A percentile compares a stretch with the other conserved stretches of the same genome.
phyloP scores from a whole-genome alignment of 306 rosid genomes.

The Lathyrus tuberosus region DNA sequence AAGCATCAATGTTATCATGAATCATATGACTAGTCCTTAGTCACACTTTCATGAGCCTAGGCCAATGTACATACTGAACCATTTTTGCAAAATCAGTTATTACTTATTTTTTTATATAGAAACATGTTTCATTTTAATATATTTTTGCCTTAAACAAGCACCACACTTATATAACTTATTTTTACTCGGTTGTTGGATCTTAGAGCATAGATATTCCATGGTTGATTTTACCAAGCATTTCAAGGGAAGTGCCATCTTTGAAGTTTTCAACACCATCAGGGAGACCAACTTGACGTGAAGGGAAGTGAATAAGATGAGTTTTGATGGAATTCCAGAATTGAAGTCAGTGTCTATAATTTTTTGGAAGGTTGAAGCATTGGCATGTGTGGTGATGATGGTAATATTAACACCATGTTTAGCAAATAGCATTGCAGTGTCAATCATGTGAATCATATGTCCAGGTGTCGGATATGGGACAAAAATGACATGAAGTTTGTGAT shows the following conservation, averaged over 20 bases:
- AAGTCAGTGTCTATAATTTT: constrained; percentile 37
- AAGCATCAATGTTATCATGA: no score
- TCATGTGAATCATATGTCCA: constrained; percentile 42
- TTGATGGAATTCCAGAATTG: constrained; percentile 30
- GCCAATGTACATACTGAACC: no score
- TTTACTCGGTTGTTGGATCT: not conserved
- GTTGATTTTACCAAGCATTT: constrained; percentile 3
- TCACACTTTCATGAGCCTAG: no score
- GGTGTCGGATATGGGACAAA: constrained; percentile 39
- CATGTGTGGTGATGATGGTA: constrained; percentile 37
- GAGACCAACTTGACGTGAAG: constrained; percentile 35
- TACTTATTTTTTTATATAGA: no score
- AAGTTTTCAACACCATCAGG: constrained; percentile 40
- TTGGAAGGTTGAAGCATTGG: constrained; percentile 40
- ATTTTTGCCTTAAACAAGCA: no score
- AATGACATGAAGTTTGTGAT: not conserved
- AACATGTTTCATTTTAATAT: no score
- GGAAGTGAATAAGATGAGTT: constrained; percentile 31
- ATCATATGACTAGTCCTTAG: no score
- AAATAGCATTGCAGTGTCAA: constrained; percentile 42
- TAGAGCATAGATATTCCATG: constrained; percentile 13
- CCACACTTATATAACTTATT: no score
- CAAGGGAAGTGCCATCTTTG: not conserved
- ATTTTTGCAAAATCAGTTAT: no score
- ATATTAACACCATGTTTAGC: constrained; percentile 38